These are phyloP conservation scores for Ogataea ramenticola DNA, from an alignment of 805 yeast species.

Conservation along the genomic window DNA sequence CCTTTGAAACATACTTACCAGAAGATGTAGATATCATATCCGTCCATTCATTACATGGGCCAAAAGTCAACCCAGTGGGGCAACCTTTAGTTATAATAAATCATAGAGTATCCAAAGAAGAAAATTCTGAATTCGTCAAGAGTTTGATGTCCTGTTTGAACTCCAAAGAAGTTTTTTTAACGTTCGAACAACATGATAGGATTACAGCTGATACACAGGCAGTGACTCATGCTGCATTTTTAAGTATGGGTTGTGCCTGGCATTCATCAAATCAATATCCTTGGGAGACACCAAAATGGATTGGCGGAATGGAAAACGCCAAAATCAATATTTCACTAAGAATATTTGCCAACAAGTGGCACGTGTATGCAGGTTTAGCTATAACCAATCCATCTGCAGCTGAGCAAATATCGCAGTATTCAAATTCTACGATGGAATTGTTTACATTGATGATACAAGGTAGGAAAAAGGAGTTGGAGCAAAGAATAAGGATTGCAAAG, in stretches of 20 bases:
- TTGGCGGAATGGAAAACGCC: slow-evolving; percentile 94
- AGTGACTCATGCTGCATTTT: slow-evolving; percentile 94
- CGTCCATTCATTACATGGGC: slow-evolving; percentile 93
- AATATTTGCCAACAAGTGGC: slow-evolving; percentile 93
- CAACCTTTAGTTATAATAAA: slow-evolving; percentile 87
- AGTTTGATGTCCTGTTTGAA: slow-evolving; percentile 61
- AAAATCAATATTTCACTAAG: slow-evolving; percentile 89
- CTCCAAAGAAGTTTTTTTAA: slow-evolving; percentile 67
- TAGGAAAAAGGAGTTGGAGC: slow-evolving; percentile 46
- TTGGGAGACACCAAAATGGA: slow-evolving; percentile 81
- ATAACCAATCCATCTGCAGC: slow-evolving; percentile 95
- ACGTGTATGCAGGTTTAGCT: slow-evolving; percentile 95
- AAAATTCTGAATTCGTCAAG: slow-evolving; percentile 54
- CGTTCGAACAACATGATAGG: slow-evolving; percentile 86
- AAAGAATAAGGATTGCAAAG: slow-evolving; percentile 60
- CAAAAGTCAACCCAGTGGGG: slow-evolving; percentile 79
- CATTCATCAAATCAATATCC: slow-evolving; percentile 75
- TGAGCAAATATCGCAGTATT: slow-evolving; percentile 81
- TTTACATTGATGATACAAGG: slow-evolving; percentile 78
- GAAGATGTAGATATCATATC: slow-evolving; percentile 75
- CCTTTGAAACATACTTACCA: slow-evolving; percentile 74
- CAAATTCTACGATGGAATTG: slow-evolving; percentile 74
- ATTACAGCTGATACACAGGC: slow-evolving; percentile 99
- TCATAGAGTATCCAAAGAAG: slow-evolving; percentile 46
- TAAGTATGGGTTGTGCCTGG: slow-evolving; percentile 98